These are phyloP conservation scores for Fusarium penzigii DNA, from an alignment of 2,329 filamentous ascomycete genomes.

Conservation along the genomic window DNA sequence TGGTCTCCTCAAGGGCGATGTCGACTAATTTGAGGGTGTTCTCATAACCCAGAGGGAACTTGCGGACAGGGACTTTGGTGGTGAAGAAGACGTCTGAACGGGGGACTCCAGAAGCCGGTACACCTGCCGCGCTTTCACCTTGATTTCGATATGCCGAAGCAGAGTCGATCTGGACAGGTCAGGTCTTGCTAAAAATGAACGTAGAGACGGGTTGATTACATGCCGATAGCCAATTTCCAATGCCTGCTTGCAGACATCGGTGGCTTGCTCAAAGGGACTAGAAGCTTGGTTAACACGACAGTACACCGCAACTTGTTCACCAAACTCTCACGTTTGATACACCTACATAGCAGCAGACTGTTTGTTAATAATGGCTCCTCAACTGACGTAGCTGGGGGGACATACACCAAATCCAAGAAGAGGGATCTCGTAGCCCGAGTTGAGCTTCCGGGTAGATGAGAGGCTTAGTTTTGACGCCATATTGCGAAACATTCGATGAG, in stretches of 20 bases:
- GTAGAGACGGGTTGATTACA: slow-evolving; percentile 31
- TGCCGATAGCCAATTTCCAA: slow-evolving; percentile 56
- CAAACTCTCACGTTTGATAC: slow-evolving; percentile 49
- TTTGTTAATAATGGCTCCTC: background rate
- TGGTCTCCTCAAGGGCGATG: slow-evolving; percentile 61
- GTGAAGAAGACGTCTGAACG: slow-evolving; percentile 57
- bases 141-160: slow-evolving; percentile 55
- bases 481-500: slow-evolving; percentile 23
- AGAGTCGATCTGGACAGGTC: slow-evolving; percentile 48
- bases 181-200: background rate
- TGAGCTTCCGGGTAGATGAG: slow-evolving; percentile 52
- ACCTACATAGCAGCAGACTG: slow-evolving; percentile 38
- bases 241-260: slow-evolving; percentile 46
- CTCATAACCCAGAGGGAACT: slow-evolving; percentile 54
- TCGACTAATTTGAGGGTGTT: slow-evolving; percentile 64
- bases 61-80: slow-evolving; percentile 52
- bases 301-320: slow-evolving; percentile 8
- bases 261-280: slow-evolving; percentile 33
- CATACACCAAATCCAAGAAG: slow-evolving; percentile 56
- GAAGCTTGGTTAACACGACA: slow-evolving; percentile 7
- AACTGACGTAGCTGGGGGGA: slow-evolving; percentile 4
- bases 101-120: slow-evolving; percentile 43
- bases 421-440: slow-evolving; percentile 55
- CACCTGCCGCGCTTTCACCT: slow-evolving; percentile 46
- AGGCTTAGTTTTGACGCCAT: slow-evolving; percentile 51